Base-by-base conservation (phyloP, 257 asterid species). In the Nicotiana attenuata region DNA sequence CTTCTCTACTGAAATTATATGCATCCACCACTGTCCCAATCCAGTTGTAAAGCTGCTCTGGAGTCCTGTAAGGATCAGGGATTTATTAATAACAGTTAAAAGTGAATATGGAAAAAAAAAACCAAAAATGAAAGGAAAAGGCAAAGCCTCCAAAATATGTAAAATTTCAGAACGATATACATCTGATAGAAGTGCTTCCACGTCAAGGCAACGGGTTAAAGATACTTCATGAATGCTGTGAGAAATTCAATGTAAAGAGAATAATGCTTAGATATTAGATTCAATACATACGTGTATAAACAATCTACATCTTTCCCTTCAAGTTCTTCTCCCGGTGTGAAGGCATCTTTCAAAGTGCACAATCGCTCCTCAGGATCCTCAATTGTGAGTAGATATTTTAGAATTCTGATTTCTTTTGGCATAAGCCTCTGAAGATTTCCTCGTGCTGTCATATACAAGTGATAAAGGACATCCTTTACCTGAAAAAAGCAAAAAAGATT, bases 391-490 rank as follows among this genome's bases (percentile, higher is more conserved):
- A 96, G 89, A 84, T 92, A 90, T 88, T 96, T 96, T 24, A 93
- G 91, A 83, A 96, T 94, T 89, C 98, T 89, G 80, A 96, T 87
- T 85, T 94, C 98, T 90, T 93, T 94, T 4, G 99, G 98, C 93
- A 96, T 84, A 19, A 85, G 92, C 90, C 98, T 91, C 91, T 96
- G 97, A 59, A 93, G 92, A 90, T 90, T 94, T 59, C 97, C 97
- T 71, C 90, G 83, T 56, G 98, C 89, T 63, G 92, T 88, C 82
- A 63, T 88, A 81, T 96, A 96, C 78, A 94, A 84, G 86, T 96
- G 98, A 85, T 83, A 96, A 78, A 96, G 28, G 24, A 94, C 84
- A 81, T 94, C 99, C 88, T 96, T 94, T 81, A 78, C 98, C 99
- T 95, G 89, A 22, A 28, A 80, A 22, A 77, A 31, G 63, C 24